Evolutionary conservation across 805 yeast species (phyloP).

Genomic region (Scheffersomyces coipomensis): DNA sequence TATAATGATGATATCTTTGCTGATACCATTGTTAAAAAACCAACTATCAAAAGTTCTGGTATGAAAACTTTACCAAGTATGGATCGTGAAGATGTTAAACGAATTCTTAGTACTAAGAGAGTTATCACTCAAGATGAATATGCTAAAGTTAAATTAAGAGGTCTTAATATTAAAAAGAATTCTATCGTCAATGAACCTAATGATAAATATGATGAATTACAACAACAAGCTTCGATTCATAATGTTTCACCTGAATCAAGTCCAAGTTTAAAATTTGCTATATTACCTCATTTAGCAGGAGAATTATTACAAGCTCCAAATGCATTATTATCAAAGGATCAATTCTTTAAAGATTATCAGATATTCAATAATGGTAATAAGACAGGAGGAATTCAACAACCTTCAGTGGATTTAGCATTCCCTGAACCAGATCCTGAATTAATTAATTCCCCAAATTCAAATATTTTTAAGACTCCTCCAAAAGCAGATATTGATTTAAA

Average conservation of each 20-base stretch:
- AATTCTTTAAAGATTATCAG: slow-evolving; percentile 19
- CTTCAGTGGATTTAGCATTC: slow-evolving; percentile 13
- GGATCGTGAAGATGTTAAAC: slow-evolving; percentile 44
- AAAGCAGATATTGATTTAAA: background rate
- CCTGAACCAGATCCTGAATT: slow-evolving; percentile 36
- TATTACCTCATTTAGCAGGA: slow-evolving; percentile 39
- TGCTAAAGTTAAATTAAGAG: slow-evolving; percentile 29
- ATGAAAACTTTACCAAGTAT: slow-evolving; percentile 50
- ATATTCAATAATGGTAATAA: too few relatives aligned
- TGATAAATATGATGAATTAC: slow-evolving; percentile 24
- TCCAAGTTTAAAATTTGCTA: slow-evolving; percentile 15
- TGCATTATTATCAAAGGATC: slow-evolving; percentile 27
- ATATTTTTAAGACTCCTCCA: slow-evolving; percentile 30
- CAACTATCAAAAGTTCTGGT: slow-evolving; percentile 44
- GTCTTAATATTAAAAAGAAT: slow-evolving; percentile 17
- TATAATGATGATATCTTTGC: slow-evolving; percentile 35
- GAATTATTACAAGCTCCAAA: slow-evolving; percentile 29
- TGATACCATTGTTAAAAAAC: slow-evolving; percentile 12
- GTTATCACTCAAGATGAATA: slow-evolving; percentile 42
- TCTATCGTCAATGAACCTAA: slow-evolving; percentile 25
- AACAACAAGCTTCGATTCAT: slow-evolving; percentile 33
- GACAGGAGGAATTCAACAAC: too few relatives aligned
- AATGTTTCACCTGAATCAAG: slow-evolving; percentile 19
- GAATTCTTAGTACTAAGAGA: slow-evolving; percentile 36
- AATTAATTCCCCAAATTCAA: slow-evolving; percentile 16